Evolutionary conservation across 257 asterid species (phyloP), one percentile per base, ranked within the genome.

Genomic region (Solanum ossicruentum): DNA sequence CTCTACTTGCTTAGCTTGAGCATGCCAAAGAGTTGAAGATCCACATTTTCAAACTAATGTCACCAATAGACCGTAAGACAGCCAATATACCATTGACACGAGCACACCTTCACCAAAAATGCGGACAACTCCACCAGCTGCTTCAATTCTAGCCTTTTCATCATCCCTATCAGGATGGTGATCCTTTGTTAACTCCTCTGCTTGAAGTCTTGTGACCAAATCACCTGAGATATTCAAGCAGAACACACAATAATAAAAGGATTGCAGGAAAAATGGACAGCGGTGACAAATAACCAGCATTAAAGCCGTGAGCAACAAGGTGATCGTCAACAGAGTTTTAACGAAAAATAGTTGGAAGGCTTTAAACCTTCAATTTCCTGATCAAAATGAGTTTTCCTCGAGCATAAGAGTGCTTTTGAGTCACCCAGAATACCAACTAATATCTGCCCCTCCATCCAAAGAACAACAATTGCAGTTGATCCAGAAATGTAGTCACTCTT

Each of bases 51-150:
- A 92, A 78, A 43, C 72, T 66, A 78, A 93, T 85, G 80, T 93
- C 96, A 1, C 98, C 98, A 36, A 95, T 94, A 55, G 98, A 91
- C 86, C 97, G 91, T 28, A 96, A 83, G 88, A 95, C 75, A 39
- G 98, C 96, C 88, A 95, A 88, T 13, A 91, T 85, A 15, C 96
- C 96, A 79, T 93, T 93, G 85, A 95, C 98, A 65, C 97, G 96
- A 20, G 95, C 63, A 93, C 87, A 0, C n/a, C n/a, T n/a, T n/a
- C n/a, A n/a, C 91, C 93, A 79, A 85, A 32, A 17, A 60, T 51
- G 12, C 83, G 86, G 47, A 95, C 90, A 71, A 81, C 70, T 67
- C 91, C 93, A 1, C 90, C 91, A 51, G 88, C 83, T 60, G 86
- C 88, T 91, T 89, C 89, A 58, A 94, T 91, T 56, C 98, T 89